A percentile compares a stretch with the other conserved stretches of the same genome.
Conservation (phyloP, 164 flowering plant genomes). For the Vitis amurensis region DNA sequence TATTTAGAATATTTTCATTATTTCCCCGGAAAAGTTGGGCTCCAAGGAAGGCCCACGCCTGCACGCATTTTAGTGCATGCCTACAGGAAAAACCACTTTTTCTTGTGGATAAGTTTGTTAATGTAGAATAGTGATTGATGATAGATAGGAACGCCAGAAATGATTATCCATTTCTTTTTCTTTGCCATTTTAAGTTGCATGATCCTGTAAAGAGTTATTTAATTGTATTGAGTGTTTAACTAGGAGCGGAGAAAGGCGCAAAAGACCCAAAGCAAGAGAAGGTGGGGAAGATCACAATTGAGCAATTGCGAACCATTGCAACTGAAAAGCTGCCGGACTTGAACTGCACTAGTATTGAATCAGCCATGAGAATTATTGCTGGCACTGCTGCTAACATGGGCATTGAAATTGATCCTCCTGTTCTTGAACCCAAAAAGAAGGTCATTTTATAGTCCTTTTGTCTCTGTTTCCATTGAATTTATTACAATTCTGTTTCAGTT, state of each 20-base stretch:
- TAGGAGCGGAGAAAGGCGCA: conserved; percentile 92
- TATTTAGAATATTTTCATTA: not conserved
- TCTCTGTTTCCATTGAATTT: conserved; percentile 2
- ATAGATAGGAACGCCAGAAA: not conserved
- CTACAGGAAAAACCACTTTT: not conserved
- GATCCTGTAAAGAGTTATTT: not conserved
- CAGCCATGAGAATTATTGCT: conserved; percentile 97
- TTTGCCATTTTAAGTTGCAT: not conserved
- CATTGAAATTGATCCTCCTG: conserved; percentile 84
- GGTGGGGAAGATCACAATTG: conserved; percentile 85
- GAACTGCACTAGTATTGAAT: conserved; percentile 80
- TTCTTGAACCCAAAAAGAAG: conserved; percentile 75
- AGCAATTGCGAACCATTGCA: conserved; percentile 72
- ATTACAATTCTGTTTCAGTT: not conserved
- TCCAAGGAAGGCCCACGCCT: not conserved
- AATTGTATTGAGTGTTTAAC: conserved; percentile 1
- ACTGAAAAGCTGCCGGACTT: conserved; percentile 90
- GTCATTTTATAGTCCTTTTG: conserved; percentile 28
- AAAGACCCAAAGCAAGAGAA: conserved; percentile 68
- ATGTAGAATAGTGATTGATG: not conserved
- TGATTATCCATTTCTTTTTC: not conserved
- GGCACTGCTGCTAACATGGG: conserved; percentile 99
- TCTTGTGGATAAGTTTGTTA: not conserved
- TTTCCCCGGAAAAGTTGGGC: not conserved
- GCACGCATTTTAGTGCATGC: no score